A percentile compares a stretch with the other conserved stretches of the same genome.
Evolutionary conservation across 2,329 filamentous ascomycete genomes (phyloP).

Genomic region (Eutypella sp.): DNA sequence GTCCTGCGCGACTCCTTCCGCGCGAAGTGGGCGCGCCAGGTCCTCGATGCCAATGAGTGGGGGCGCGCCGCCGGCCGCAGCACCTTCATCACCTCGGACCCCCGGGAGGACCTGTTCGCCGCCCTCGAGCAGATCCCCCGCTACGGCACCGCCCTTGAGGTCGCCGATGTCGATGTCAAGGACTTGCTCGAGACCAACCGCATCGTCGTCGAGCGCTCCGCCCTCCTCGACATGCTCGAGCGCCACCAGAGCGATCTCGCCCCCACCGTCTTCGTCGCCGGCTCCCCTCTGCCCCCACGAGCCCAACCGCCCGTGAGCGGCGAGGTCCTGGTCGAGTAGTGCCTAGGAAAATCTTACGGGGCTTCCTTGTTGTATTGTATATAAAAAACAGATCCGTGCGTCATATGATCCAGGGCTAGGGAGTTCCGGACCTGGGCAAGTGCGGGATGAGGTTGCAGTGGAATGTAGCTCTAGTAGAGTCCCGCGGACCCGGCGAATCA

Average conservation of each 20-base stretch:
- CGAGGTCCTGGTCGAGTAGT: constrained; percentile 24
- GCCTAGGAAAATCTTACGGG: too few relatives aligned
- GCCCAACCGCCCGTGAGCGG: constrained; percentile 17
- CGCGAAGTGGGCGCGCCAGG: constrained; percentile 57
- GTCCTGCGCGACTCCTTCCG: constrained; percentile 52
- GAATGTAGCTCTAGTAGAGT: too few relatives aligned
- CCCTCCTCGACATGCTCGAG: constrained; percentile 69
- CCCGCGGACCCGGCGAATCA: too few relatives aligned
- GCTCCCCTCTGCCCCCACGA: constrained; percentile 29
- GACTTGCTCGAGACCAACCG: constrained; percentile 81
- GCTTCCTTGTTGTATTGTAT: too few relatives aligned
- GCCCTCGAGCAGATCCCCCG: constrained; percentile 59
- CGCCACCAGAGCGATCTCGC: constrained; percentile 65
- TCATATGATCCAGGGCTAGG: too few relatives aligned
- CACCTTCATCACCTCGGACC: constrained; percentile 64
- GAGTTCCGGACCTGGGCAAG: too few relatives aligned
- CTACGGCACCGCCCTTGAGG: constrained; percentile 64
- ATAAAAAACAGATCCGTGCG: too few relatives aligned
- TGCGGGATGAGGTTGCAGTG: too few relatives aligned
- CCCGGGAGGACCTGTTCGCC: constrained; percentile 58
- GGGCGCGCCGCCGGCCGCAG: constrained; percentile 64
- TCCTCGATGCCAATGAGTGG: constrained; percentile 68
- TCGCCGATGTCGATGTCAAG: constrained; percentile 90
- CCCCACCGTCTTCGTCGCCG: constrained; percentile 37
- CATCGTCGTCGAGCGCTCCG: constrained; percentile 79